Conservation (phyloP, 495 filamentous ascomycete species). For the Trypethelium eluteriae region DNA sequence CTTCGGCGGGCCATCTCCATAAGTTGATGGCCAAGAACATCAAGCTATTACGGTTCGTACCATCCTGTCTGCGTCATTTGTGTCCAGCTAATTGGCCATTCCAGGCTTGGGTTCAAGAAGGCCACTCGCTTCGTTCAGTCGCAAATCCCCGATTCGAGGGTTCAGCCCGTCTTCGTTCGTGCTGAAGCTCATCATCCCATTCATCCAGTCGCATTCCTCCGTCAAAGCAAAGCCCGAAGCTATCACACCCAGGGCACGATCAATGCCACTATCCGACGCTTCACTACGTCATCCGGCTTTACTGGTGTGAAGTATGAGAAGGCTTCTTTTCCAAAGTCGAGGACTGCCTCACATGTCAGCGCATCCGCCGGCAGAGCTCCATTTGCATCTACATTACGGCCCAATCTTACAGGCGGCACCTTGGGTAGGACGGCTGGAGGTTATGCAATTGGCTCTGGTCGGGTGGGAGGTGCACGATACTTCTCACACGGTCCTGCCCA, state of each 20-base stretch:
- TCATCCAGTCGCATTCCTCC: slow-evolving; percentile 61
- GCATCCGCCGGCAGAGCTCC: slow-evolving; percentile 65
- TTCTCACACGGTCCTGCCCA: slow-evolving; percentile 83
- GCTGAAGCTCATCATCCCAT: slow-evolving; percentile 58
- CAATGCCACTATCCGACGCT: slow-evolving; percentile 50
- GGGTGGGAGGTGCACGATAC: slow-evolving; percentile 66
- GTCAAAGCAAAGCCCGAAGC: slow-evolving; percentile 58
- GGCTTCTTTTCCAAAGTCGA: slow-evolving; percentile 58
- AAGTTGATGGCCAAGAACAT: slow-evolving; percentile 33
- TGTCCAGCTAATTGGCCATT: neutral
- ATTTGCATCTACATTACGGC: slow-evolving; percentile 83
- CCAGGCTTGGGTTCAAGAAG: slow-evolving; percentile 30
- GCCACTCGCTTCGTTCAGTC: slow-evolving; percentile 28
- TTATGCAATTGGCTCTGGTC: slow-evolving; percentile 65
- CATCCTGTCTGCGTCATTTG: neutral
- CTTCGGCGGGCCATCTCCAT: slow-evolving; percentile 29
- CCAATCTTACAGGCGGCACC: slow-evolving; percentile 84
- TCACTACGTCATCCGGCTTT: slow-evolving; percentile 43
- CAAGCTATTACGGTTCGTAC: slow-evolving; percentile 30
- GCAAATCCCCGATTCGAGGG: slow-evolving; percentile 43
- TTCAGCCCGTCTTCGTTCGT: slow-evolving; percentile 49
- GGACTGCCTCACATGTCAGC: slow-evolving; percentile 57
- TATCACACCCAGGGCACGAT: slow-evolving; percentile 61
- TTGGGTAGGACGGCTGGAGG: slow-evolving; percentile 79
- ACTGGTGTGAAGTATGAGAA: slow-evolving; percentile 51